Evolutionary conservation across 202 grass and related monocot genomes (phyloP).

Genomic region (Elaeis oleifera): DNA sequence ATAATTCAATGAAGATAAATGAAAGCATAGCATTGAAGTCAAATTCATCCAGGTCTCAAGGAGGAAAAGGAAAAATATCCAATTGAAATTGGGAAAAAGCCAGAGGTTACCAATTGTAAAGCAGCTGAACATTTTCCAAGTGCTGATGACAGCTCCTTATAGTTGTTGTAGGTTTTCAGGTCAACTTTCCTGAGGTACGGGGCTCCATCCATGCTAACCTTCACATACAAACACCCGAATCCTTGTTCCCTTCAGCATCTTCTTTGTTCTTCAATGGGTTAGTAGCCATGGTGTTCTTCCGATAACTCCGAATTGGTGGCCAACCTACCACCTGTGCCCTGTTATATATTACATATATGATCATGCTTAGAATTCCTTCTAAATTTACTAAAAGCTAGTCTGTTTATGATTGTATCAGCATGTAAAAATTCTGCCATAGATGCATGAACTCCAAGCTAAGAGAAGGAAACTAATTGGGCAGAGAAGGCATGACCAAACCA

Average conservation of each 20-base stretch:
- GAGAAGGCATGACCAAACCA: too few relatives aligned
- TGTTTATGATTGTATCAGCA: too few relatives aligned
- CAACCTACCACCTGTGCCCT: conserved; percentile 95
- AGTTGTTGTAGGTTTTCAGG: conserved; percentile 73
- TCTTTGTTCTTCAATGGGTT: conserved; percentile 75
- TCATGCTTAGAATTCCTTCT: not conserved
- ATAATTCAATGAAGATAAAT: not conserved
- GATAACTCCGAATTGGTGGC: conserved; percentile 88
- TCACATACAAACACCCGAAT: conserved; percentile 56
- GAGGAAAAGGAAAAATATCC: conserved; percentile 10
- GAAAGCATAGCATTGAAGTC: not conserved
- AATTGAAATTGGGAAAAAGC: not conserved
- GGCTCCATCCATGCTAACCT: conserved; percentile 92
- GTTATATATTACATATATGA: conserved; percentile 17
- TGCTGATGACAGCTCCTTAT: conserved; percentile 61
- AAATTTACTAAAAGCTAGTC: too few relatives aligned
- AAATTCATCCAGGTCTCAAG: conserved; percentile 14
- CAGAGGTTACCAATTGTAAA: conserved; percentile 60
- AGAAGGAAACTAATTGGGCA: too few relatives aligned
- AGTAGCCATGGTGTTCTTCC: conserved; percentile 78
- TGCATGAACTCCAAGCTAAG: too few relatives aligned
- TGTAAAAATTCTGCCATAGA: too few relatives aligned
- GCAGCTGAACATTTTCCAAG: conserved; percentile 79
- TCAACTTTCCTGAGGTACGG: conserved; percentile 89
- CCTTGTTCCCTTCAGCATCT: conserved; percentile 46